phyloP scores from a whole-genome alignment of 1,284 basidiomycete species.

The Sphaerobolus stellatus region DNA sequence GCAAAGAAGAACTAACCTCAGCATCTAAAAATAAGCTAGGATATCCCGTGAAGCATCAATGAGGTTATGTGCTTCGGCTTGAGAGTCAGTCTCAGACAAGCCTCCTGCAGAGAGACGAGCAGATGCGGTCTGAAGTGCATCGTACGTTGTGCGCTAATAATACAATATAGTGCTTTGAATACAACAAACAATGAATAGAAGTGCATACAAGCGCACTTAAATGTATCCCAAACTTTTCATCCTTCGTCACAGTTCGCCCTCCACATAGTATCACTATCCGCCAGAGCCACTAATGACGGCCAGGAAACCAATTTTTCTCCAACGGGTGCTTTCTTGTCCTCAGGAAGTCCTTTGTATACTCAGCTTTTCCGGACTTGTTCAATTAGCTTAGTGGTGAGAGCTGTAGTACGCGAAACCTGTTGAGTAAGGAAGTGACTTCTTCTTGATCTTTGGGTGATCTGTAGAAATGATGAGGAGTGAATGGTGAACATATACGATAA shows the following conservation, averaged over 20 bases:
- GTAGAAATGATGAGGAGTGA: too few species aligned
- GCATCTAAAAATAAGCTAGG: slow-evolving; percentile 74
- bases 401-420: slow-evolving; percentile 54
- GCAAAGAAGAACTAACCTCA: slow-evolving; percentile 49
- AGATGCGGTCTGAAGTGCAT: too few species aligned
- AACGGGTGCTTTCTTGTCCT: slow-evolving; percentile 42
- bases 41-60: slow-evolving; percentile 77
- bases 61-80: slow-evolving; percentile 56
- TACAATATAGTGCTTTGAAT: too few species aligned
- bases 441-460: slow-evolving; percentile 91
- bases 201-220: slow-evolving; percentile 67
- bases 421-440: slow-evolving; percentile 79
- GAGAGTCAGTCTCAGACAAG: slow-evolving; percentile 40
- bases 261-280: slow-evolving; percentile 54
- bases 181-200: not conserved
- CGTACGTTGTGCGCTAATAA: too few species aligned
- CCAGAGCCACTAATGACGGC: slow-evolving; percentile 48
- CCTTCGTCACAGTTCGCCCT: slow-evolving; percentile 67
- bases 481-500: slow-evolving; percentile 18
- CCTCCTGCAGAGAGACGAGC: too few species aligned
- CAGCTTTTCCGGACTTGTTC: slow-evolving; percentile 64
- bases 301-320: slow-evolving; percentile 56
- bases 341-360: slow-evolving; percentile 56
- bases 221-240: slow-evolving; percentile 92
- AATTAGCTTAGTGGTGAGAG: slow-evolving; percentile 60